Conservation (phyloP, 139 green algal genomes). For the Chlorella sp. region DNA sequence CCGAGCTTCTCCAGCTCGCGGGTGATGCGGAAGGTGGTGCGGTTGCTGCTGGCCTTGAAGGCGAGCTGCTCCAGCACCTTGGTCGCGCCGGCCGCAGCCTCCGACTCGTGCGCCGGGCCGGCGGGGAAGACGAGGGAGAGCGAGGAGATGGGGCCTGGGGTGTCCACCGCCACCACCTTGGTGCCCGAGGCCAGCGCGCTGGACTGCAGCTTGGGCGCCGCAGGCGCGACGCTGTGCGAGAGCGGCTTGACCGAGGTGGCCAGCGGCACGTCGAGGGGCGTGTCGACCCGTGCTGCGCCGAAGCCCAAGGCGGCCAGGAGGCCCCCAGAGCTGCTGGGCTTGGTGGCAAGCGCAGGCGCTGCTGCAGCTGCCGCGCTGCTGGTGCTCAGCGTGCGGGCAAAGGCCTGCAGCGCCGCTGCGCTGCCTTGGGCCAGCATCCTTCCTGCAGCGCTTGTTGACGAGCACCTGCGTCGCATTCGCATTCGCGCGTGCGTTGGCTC, state of each 20-base stretch:
- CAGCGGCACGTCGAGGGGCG: slow-evolving; percentile 34
- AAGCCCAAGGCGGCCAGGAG: slow-evolving; percentile 20
- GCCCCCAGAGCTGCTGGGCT: background rate
- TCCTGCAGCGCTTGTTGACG: too few relatives aligned
- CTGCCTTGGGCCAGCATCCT: too few relatives aligned
- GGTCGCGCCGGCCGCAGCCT: slow-evolving; percentile 28
- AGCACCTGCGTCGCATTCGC: too few relatives aligned
- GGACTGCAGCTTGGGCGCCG: slow-evolving; percentile 18
- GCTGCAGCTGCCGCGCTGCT: slow-evolving; percentile 1
- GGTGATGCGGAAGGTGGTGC: slow-evolving; percentile 44
- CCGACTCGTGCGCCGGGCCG: slow-evolving; percentile 35
- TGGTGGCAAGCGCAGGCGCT: background rate
- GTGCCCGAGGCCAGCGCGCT: slow-evolving; percentile 7
- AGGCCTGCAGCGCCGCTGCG: background rate
- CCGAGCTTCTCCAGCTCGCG: slow-evolving; percentile 63
- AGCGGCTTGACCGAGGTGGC: slow-evolving; percentile 20
- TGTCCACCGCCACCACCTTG: background rate
- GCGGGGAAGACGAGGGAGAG: slow-evolving; percentile 32
- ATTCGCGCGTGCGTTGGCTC: too few relatives aligned
- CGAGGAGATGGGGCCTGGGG: slow-evolving; percentile 25
- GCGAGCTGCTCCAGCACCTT: slow-evolving; percentile 54
- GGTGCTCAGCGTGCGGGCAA: background rate
- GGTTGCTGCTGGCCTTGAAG: slow-evolving; percentile 42
- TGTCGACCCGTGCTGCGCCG: slow-evolving; percentile 25
- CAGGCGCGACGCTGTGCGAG: slow-evolving; percentile 2